Base-by-base conservation (phyloP, 192 early-diverging fungal species). In the Coemansia asiatica region DNA sequence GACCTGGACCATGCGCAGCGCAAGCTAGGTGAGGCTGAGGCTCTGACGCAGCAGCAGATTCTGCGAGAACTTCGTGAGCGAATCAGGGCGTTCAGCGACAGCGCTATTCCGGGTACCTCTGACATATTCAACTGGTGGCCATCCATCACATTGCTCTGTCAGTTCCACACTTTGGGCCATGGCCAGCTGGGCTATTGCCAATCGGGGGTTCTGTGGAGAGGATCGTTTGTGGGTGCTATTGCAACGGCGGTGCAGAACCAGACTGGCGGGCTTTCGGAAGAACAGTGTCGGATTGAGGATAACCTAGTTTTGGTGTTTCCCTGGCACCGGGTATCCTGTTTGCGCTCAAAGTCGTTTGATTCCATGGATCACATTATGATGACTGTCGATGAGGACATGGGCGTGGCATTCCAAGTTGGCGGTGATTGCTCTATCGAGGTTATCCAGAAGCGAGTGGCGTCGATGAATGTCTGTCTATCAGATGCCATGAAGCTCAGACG, bases 41-140 rank as follows among this genome's bases (percentile, higher is more conserved):
- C 74, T 1, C 50, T 67, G 1, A 81, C 79, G 28, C 74, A 76
- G 61, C 79, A 81, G 54, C 79, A 76, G 60, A 72, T 76, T 1
- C 61, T 81, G 13, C 53, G 70, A 3, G 79, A 81, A n/a, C 58
- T 76, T 23, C 19, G 79, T 1, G 67, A 69, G 56, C 61, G 79
- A 3, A 23, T 75, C 29, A 28, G 63, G 56, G 49, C 21, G 27
- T 81, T 71, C 27, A 27, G 64, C 0, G 49, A 48, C 40, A 33
- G 19, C 35, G 15, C 19, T 2, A 19, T 22, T 22, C 50, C 13
- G 19, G 8, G 36, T 13, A 0, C 18, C 40, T 25, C 16, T 16
- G 40, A 10, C 16, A 38, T 9, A 5, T 19, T 36, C 6, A 33
- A 48, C 22, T 69, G 63, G 67, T 21, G 36, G 16, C 28, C 51